Base-by-base conservation (phyloP, 495 filamentous ascomycete species). In the Cryomyces minteri region DNA sequence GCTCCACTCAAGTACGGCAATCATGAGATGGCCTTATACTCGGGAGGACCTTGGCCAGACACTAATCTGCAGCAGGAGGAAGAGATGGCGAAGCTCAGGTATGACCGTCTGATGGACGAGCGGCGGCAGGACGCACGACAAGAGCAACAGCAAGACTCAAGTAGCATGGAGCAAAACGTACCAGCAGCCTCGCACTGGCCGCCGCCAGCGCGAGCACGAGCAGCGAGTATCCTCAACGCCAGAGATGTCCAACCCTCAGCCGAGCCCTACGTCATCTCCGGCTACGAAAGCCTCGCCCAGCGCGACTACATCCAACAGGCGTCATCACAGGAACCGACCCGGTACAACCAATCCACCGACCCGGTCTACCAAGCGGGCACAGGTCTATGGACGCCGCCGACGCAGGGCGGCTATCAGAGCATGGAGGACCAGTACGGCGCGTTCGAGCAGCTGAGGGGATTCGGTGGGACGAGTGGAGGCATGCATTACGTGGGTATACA, bases 1-100 rank as follows among this genome's bases (percentile, higher is more conserved):
- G 48, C 54, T 14, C 62, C 62, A 10, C 62, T 59, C 1, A 44
- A 33, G 11, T 50, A 51, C 41, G 43, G 5, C 44, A 49, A 37
- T 41, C 43, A 53, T 46, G 36, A 48, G 28, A 11, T 12, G 11
- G 11, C 28, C 9, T 9, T 30, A 8, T 1, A 41, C 8, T 9
- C 25, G 9, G 40, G 40, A 9, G 8, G 25, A 11, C 9, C 1
- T 25, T 59, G 57, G 57, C 50, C 43, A 12, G 41, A 47, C 11
- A 63, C 58, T 2, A 65, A 55, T 37, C 32, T 65, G 29, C 48
- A 54, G 41, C 51, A 55, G 32, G 62, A 65, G 44, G 61, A 65
- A 40, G 51, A 50, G 5, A 50, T 62, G 53, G 62, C 62, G 9
- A 47, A 56, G 40, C 30, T 32, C 31, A 10, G 46, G 33, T 25